phyloP scores from a whole-genome alignment of 257 asterid genomes.

The Lithospermum erythrorhizon region DNA sequence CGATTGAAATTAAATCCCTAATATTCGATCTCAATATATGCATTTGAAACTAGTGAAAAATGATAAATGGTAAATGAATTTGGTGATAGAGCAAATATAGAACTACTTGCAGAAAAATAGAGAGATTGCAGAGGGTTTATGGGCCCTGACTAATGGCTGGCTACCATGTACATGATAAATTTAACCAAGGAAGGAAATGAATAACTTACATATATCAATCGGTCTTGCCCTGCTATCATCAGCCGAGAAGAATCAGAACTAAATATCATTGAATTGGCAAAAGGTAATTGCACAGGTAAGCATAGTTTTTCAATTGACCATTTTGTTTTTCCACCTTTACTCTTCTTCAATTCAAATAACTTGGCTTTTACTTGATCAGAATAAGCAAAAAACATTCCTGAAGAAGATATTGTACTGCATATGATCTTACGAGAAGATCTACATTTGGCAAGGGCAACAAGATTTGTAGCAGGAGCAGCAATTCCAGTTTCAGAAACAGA shows the following conservation, averaged over 20 bases:
- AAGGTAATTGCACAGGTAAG: conserved; percentile 60
- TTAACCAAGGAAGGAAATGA: conserved; percentile 6
- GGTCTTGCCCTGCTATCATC: conserved; percentile 79
- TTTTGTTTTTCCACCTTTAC: conserved; percentile 33
- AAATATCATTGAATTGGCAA: conserved; percentile 77
- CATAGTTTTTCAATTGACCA: conserved; percentile 59
- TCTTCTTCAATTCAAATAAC: conserved; percentile 62
- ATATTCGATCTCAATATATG: not conserved
- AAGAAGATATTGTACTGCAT: conserved; percentile 79
- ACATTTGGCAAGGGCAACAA: conserved; percentile 71
- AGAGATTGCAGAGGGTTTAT: not conserved
- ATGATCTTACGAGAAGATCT: conserved; percentile 72
- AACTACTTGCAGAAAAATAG: not conserved
- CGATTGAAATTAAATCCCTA: too few species aligned
- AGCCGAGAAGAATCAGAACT: conserved; percentile 71
- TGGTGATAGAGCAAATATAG: not conserved
- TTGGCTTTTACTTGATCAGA: conserved; percentile 72
- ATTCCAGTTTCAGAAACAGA: conserved; percentile 33
- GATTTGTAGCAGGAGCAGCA: conserved; percentile 47
- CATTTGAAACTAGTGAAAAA: not conserved
- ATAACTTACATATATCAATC: conserved; percentile 63
- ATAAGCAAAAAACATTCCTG: conserved; percentile 73
- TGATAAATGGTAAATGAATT: not conserved
- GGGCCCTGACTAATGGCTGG: too few species aligned
- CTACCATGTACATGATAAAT: not conserved